Evolutionary conservation across 2,329 filamentous ascomycete species (phyloP), one percentile per base, ranked within the genome.

Genomic region (Alternaria novae-zelandiae): DNA sequence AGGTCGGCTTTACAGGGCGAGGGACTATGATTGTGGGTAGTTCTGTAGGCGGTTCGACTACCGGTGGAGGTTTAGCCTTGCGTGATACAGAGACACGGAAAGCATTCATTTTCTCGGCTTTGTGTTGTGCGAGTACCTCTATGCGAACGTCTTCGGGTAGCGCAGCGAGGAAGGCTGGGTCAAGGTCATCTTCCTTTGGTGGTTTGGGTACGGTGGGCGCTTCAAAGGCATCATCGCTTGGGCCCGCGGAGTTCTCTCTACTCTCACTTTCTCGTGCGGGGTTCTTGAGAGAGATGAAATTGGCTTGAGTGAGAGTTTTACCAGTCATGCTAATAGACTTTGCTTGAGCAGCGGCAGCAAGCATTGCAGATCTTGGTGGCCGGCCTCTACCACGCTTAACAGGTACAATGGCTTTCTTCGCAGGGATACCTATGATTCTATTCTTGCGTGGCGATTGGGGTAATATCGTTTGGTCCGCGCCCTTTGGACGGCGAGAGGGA

Each of bases 121-220:
- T 86, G 73, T 94, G 90, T 71, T 97, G 92, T 20, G 88, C 89
- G 3, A 97, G 79, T 7, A 98, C 86, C 79, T 98, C 94, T 15
- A 59, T 56, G 32, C 76, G 68, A 21, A 79, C 36, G 50, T 97
- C 92, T 68, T 91, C 89, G 0, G 95, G 95, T 1, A 98, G 83
- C 15, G 94, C 93, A 1, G 90, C 88, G 3, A 98, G 88, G 73
- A 97, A 94, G 0, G 90, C 89, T 0, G 87, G 83, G 61, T 80
- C 77, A 4, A 78, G 69, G 2, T 71, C 74, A 17, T 72, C 72
- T 15, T 61, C 54, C 26, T 57, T 51, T 15, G 17, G 36, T 12
- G 25, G 17, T 9, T 20, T 23, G 12, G 43, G 28, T 17, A 56
- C 28, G 9, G 21, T 36, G 12, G 67, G 61, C 8, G 74, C 72